Evolutionary conservation across 2,329 filamentous ascomycete species (phyloP).

Genomic region (Aspergillus thermomutatus): DNA sequence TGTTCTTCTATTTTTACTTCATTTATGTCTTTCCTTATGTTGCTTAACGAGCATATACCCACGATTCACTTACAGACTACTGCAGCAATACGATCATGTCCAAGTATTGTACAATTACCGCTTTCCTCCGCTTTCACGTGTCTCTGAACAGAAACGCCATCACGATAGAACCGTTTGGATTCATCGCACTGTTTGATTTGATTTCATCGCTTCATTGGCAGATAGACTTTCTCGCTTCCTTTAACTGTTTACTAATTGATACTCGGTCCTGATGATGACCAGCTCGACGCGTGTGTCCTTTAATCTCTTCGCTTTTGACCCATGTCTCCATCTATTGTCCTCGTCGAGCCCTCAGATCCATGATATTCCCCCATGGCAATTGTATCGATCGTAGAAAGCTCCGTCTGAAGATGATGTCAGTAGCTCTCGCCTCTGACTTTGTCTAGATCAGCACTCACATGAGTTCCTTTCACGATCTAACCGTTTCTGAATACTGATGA

Average conservation of each 20-base stretch:
- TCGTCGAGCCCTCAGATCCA: no score
- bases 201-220: not conserved
- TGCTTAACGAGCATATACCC: not conserved
- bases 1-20: not conserved
- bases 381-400: no score
- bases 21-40: not conserved
- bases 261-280: no score
- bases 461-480: no score
- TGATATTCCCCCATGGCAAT: no score
- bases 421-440: no score
- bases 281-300: no score
- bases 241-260: not conserved
- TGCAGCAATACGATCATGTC: not conserved
- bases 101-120: not conserved
- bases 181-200: not conserved
- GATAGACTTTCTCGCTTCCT: not conserved
- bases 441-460: no score
- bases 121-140: not conserved
- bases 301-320: no score
- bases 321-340: no score
- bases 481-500: no score
- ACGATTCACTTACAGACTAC: not conserved
- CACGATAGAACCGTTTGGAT: not conserved
- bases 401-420: no score
- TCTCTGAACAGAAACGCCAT: not conserved